Percentiles rank a stretch among this genome's conserved stretches.
phyloP scores from a whole-genome alignment of 208 protist genomes.

The Wallacemonas sp. region DNA sequence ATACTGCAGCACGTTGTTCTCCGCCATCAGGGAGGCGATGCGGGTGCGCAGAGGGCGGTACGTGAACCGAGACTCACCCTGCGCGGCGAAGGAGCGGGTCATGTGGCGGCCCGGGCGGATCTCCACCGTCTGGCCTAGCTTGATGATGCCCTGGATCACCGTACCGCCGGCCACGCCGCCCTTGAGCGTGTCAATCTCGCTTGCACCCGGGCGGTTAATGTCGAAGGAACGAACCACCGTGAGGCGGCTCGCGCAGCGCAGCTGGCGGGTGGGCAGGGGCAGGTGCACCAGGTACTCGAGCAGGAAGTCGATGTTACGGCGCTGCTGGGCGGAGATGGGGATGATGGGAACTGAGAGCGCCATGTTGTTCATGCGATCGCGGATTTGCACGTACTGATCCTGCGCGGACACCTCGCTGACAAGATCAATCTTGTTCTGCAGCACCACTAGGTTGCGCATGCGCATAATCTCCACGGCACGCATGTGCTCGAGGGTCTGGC shows the following conservation, averaged over 20 bases:
- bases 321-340: conserved; percentile 98
- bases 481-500: conserved; percentile 92
- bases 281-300: conserved; percentile 98
- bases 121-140: conserved; percentile 98
- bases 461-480: conserved; percentile 99
- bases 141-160: conserved; percentile 97
- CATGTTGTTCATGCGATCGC: conserved; percentile 86
- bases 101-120: conserved; percentile 97
- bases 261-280: conserved; percentile 96
- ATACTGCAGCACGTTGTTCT: conserved; percentile 98
- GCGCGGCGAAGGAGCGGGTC: conserved; percentile 68
- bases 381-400: conserved; percentile 97
- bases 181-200: conserved; percentile 94
- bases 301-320: conserved; percentile 99
- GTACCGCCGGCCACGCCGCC: conserved; percentile 99
- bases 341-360: conserved; percentile 97
- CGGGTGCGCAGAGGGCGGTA: conserved; percentile 96
- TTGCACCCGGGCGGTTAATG: conserved; percentile 99
- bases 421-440: conserved; percentile 99
- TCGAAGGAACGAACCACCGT: conserved; percentile 99
- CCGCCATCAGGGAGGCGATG: conserved; percentile 95
- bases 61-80: conserved; percentile 84
- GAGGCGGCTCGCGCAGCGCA: conserved; percentile 92
- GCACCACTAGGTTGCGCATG: conserved; percentile 97
- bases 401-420: conserved; percentile 95